Evolutionary conservation across 2,329 filamentous ascomycete species (phyloP).

Genomic region (Cadophora malorum): DNA sequence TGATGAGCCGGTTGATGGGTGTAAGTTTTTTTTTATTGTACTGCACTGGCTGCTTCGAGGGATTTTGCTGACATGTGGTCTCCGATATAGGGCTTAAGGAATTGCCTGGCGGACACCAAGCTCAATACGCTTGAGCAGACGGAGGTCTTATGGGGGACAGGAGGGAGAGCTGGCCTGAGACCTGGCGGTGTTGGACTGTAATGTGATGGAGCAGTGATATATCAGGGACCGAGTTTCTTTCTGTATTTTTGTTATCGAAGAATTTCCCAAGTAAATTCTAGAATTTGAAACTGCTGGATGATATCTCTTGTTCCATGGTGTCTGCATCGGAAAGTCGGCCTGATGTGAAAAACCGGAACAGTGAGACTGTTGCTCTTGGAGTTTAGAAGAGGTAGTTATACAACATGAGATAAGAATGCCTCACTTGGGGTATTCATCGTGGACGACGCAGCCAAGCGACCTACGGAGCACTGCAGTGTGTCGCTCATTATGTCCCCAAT

Average conservation of each 20-base stretch:
- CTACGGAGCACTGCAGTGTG: not conserved
- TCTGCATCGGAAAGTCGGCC: not conserved
- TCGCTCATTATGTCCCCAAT: not conserved
- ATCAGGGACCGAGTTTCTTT: not conserved
- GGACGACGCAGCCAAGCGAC: not conserved
- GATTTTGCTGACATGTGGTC: not conserved
- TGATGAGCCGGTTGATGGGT: constrained; percentile 57
- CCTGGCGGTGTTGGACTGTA: too few species aligned
- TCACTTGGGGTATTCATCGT: not conserved
- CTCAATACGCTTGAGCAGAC: constrained; percentile 1
- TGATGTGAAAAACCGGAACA: not conserved
- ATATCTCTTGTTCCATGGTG: not conserved
- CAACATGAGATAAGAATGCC: not conserved
- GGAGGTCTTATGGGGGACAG: not conserved
- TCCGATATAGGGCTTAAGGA: not conserved
- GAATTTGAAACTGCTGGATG: not conserved
- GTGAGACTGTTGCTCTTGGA: not conserved
- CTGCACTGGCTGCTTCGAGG: not conserved
- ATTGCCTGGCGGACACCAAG: constrained; percentile 10
- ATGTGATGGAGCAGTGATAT: not conserved
- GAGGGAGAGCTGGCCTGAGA: not conserved
- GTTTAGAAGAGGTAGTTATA: not conserved
- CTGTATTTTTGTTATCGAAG: not conserved
- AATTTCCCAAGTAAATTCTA: not conserved
- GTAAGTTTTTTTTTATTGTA: constrained; percentile 45